These are phyloP conservation scores for Phytophthora citrophthora DNA, from an alignment of 352 stramenopile genomes.

Conservation along the genomic window DNA sequence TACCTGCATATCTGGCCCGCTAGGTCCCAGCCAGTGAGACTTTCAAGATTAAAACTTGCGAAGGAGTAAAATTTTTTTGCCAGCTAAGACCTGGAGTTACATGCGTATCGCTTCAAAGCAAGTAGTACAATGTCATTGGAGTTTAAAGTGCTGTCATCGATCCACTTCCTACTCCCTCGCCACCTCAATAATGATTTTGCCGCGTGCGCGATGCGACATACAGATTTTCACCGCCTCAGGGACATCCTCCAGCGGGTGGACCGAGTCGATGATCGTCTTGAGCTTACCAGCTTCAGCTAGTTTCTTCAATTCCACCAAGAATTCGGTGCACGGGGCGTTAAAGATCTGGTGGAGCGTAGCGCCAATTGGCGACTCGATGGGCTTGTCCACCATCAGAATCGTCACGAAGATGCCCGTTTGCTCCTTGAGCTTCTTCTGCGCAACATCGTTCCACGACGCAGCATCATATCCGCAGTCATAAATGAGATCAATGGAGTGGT, in stretches of 20 bases:
- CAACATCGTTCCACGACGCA: slow-evolving; percentile 40
- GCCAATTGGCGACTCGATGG: slow-evolving; percentile 66
- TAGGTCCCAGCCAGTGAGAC: too few species aligned
- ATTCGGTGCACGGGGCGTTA: slow-evolving; percentile 21
- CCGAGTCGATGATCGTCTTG: slow-evolving; percentile 51
- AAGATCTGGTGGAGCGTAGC: slow-evolving; percentile 35
- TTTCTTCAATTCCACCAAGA: slow-evolving; percentile 35
- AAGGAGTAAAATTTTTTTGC: too few species aligned
- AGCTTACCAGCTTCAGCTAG: slow-evolving; percentile 39
- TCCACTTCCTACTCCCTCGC: slow-evolving; percentile 16
- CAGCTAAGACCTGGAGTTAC: too few species aligned
- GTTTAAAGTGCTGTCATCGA: background rate
- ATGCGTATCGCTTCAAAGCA: too few species aligned
- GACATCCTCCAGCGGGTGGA: slow-evolving; percentile 7
- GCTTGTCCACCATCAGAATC: slow-evolving; percentile 37
- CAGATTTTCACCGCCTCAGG: slow-evolving; percentile 55
- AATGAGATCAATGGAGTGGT: slow-evolving; percentile 39
- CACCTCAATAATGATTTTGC: slow-evolving; percentile 74
- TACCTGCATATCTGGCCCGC: too few species aligned
- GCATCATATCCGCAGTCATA: slow-evolving; percentile 29
- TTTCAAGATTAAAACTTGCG: slow-evolving; percentile 15
- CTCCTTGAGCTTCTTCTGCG: slow-evolving; percentile 45
- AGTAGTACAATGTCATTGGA: too few species aligned
- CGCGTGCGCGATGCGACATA: slow-evolving; percentile 55
- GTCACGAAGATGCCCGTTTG: slow-evolving; percentile 43